phyloP scores from a whole-genome alignment of 164 flowering plant genomes.

The Santalum album region DNA sequence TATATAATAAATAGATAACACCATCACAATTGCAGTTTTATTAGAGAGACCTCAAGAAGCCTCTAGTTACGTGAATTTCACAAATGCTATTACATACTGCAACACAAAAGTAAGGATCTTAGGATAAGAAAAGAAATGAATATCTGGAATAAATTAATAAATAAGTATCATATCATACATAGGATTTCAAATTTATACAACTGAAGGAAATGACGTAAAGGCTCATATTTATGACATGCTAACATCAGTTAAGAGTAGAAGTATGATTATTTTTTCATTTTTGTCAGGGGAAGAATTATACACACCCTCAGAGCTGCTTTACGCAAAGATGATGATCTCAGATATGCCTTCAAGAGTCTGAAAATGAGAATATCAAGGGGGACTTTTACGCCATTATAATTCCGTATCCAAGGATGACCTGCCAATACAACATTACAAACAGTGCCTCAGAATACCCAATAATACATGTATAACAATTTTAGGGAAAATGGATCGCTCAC shows the following conservation, averaged over 20 bases:
- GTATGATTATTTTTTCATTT: background rate
- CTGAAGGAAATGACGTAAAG: too few relatives aligned
- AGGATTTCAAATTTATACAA: too few relatives aligned
- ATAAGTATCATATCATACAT: too few relatives aligned
- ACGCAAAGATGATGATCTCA: slow-evolving; percentile 83
- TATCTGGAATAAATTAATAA: too few relatives aligned
- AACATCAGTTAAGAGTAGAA: background rate
- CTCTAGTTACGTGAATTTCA: too few relatives aligned
- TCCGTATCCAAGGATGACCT: slow-evolving; percentile 96
- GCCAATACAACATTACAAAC: slow-evolving; percentile 13
- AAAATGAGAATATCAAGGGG: slow-evolving; percentile 76
- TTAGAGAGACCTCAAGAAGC: too few relatives aligned
- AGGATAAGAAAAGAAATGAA: too few relatives aligned
- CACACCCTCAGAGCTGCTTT: slow-evolving; percentile 94
- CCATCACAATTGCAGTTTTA: too few relatives aligned
- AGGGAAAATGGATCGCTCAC: slow-evolving; percentile 37
- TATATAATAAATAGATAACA: too few relatives aligned
- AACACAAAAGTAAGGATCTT: too few relatives aligned
- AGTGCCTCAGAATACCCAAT: slow-evolving; percentile 5
- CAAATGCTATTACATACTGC: too few relatives aligned
- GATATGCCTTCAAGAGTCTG: slow-evolving; percentile 66
- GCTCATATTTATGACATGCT: background rate
- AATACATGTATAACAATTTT: slow-evolving; percentile 3
- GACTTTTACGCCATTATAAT: slow-evolving; percentile 36
- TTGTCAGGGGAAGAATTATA: slow-evolving; percentile 10